Evolutionary conservation across 352 stramenopile species (phyloP), one percentile per base, ranked within the genome.

Genomic region (Phytophthora hybrid): DNA sequence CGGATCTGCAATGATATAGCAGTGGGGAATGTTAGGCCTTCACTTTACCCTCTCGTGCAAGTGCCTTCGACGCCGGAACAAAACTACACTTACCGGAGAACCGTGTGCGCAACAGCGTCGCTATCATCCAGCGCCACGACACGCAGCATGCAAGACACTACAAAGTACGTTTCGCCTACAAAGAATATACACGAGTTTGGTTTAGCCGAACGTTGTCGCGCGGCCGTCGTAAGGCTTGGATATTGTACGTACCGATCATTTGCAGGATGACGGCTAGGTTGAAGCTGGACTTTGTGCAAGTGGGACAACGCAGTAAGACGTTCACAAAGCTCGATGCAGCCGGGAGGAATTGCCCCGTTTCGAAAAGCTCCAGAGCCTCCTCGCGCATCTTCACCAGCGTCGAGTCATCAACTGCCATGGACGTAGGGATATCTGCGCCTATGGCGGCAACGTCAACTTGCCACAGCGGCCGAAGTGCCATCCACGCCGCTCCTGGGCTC

Each of bases 261-360:
- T 95, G 85, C 19, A 95, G 59, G 44, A 93, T 91, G 26, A 93
- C 87, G 1, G 82, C 86, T 47, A 95, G 78, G 58, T 95, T 95
- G 63, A 94, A 95, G 55, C 82, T 92, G 57, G 85, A 80, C 63
- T 91, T 91, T 9, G 80, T 79, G 37, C 85, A 93, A 6, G 66
- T 71, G n/a, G 82, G 82, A 60, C 74, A 81, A 4, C 62, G 79
- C 14, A 81, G 16, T 46, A 95, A 71, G 31, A 91, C 84, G 0
- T 74, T 69, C 21, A 78, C 80, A 49, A 93, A 95, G 4, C 63
- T 68, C n/a, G 62, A 74, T 1, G 83, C 81, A 19, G 85, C 84
- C 1, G 60, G 65, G 3, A 90, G 26, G 26, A 93, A 81, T 2
- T 92, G 71, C 1, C 88, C 87, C 26, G 66, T 53, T 71, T 93